Base-by-base conservation (phyloP, 2,329 filamentous ascomycete genomes). In the Capronia coronata region DNA sequence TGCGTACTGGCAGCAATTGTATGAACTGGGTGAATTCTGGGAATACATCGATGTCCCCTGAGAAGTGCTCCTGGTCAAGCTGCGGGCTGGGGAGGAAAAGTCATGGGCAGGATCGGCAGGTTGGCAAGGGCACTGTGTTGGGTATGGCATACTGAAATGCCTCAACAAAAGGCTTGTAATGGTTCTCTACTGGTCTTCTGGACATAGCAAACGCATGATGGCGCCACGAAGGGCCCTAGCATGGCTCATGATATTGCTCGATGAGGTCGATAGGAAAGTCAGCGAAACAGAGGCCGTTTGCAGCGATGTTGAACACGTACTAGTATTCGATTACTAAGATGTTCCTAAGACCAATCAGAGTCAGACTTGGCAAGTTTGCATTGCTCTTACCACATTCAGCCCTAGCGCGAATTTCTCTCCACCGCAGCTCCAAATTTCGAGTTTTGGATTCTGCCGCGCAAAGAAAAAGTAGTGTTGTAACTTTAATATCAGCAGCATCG, bases 1-100 rank as follows among this genome's bases (percentile, higher is more conserved):
- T 19, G 43, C 27, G 21, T 55, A 52, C 22, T 55, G 52, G 52
- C n/a, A 10, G 13, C 43, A 48, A 19, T 11, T 54, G 35, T 3
- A 39, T 6, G 23, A n/a, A 3, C 48, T 48, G 37, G 51, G 51
- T 10, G 23, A 23, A 4, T 40, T 54, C n/a, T 53, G 51, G 51
- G 19, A 50, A 2, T 38, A 46, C 23, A 21, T 52, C 14, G n/a
- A 41, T 3, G 41, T 41, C 2, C 42, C 37, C 6, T 46, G 23
- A 32, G 16, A 43, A 13, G 16, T 3, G 7, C 5, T 22, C 10
- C 32, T n/a, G n/a, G 2, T 13, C n/a, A 39, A 11, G n/a, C n/a
- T n/a, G n/a, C 16, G 2, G 23, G 44, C 2, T 2, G 30, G 29
- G 37, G 3, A 37, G 16, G 19, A 9, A 6, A 32, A 13, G 21